Evolutionary conservation across 768 basidiomycete species (phyloP).

Genomic region (Leccinum fibrillosum): DNA sequence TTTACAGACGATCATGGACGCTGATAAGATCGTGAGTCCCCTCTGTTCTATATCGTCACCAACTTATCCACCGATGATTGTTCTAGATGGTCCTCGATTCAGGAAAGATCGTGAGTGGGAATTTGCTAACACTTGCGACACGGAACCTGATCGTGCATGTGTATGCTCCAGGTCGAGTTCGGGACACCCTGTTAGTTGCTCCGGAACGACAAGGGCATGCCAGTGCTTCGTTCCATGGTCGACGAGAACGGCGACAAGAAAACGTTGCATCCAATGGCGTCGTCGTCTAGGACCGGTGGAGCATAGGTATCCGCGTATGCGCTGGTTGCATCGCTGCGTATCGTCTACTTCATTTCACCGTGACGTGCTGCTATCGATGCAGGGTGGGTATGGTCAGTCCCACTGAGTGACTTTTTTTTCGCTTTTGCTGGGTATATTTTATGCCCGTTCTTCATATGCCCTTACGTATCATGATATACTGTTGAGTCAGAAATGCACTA

Average conservation of each 20-base stretch:
- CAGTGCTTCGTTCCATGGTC: conserved; percentile 54
- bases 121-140: neutral
- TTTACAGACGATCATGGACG: conserved; percentile 56
- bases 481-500: no score
- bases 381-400: neutral
- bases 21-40: conserved; percentile 49
- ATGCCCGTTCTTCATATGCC: neutral
- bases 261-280: conserved; percentile 40
- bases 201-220: conserved; percentile 45
- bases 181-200: conserved; percentile 50
- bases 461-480: no score
- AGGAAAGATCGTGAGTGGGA: conserved; percentile 34
- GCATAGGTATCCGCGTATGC: neutral
- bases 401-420: neutral
- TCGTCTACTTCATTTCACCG: neutral
- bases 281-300: neutral
- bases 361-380: neutral
- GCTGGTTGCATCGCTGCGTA: neutral
- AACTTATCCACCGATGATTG: neutral
- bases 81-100: conserved; percentile 42
- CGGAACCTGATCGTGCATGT: neutral
- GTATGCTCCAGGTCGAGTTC: conserved; percentile 36
- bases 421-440: neutral
- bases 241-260: conserved; percentile 56
- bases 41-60: neutral